Evolutionary conservation across 768 basidiomycete genomes (phyloP), one percentile per base, ranked within the genome.

Genomic region (Macrolepiota albuminosa): DNA sequence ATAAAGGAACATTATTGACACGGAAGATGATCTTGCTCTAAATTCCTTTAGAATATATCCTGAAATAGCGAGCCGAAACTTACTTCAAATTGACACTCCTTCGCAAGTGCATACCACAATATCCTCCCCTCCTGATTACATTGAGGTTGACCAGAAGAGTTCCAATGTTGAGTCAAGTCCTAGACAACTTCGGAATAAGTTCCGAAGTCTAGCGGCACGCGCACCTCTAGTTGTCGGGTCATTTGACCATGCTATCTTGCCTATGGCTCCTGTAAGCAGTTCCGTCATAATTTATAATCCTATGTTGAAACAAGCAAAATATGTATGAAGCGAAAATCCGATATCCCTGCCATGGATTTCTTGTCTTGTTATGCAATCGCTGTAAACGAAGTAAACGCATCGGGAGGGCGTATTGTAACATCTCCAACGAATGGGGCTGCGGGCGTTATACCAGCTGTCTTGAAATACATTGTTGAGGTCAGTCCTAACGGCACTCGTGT

Each of bases 341-440:
- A 88, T 65, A 94, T 97, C 54, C 94, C 94, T 0, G 94, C 93
- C 0, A 86, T 98, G 73, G 95, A 98, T 68, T 95, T 95, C 68
- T 76, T 98, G 61, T 91, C 89, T 1, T 93, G 92, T 61, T 98
- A 97, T 72, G 95, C 94, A 3, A 95, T 95, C 56, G 92, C 93
- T 18, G 93, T 95, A 13, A 96, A 96, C 67, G 95, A 97, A 71
- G 94, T 96, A 13, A 97, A 96, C 67, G 95, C 95, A 4, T 82
- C 85, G 34, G 95, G 95, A 0, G 95, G 95, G 0, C 81, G 95
- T 36, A 96, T 98, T 55, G 95, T 98, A 49, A 98, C 95, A 2
- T 91, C 91, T 6, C 95, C 92, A 2, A 95, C 95, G 6, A 95
- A 95, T 68, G 95, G 95, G 47, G 93, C 95, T 0, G 89, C 90